These are phyloP conservation scores for Cardamine resedifolia DNA, from an alignment of 345 rosid genomes.

Conservation along the genomic window DNA sequence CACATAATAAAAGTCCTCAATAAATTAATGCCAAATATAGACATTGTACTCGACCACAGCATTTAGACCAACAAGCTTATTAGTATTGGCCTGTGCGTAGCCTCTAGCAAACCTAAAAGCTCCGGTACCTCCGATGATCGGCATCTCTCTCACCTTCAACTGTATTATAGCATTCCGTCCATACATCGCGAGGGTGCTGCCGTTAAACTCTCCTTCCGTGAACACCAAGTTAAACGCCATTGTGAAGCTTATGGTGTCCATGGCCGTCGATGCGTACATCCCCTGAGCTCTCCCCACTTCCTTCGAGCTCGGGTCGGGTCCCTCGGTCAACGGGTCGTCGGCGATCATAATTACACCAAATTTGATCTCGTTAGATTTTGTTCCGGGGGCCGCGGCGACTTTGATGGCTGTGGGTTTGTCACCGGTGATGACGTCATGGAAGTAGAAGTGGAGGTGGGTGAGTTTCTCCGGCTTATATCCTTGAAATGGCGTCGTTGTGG, in stretches of 20 bases:
- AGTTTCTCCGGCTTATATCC: slow-evolving; percentile 43
- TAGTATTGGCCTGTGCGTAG: slow-evolving; percentile 38
- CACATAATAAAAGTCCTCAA: background rate
- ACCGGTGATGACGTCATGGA: slow-evolving; percentile 55
- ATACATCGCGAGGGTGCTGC: slow-evolving; percentile 50
- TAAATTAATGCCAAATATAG: slow-evolving; percentile 5
- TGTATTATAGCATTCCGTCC: slow-evolving; percentile 43
- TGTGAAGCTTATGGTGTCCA: slow-evolving; percentile 35
- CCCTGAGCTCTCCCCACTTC: slow-evolving; percentile 62
- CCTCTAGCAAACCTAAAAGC: slow-evolving; percentile 46
- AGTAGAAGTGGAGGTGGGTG: slow-evolving; percentile 57
- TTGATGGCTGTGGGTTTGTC: slow-evolving; percentile 44
- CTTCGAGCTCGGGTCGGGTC: slow-evolving; percentile 45
- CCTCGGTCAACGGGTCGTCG: slow-evolving; percentile 53
- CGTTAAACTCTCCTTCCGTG: slow-evolving; percentile 59
- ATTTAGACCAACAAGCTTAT: slow-evolving; percentile 9
- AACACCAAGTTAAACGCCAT: slow-evolving; percentile 58
- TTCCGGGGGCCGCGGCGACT: slow-evolving; percentile 38
- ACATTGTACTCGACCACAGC: slow-evolving; percentile 36
- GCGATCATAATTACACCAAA: slow-evolving; percentile 52
- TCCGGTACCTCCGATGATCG: slow-evolving; percentile 41
- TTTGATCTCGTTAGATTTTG: slow-evolving; percentile 30
- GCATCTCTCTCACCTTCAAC: slow-evolving; percentile 29
- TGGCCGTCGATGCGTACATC: slow-evolving; percentile 46
- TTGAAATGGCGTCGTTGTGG: slow-evolving; percentile 22